Percentiles rank a stretch among this genome's conserved stretches.
Evolutionary conservation across 139 green algal genomes (phyloP).

Genomic region (Auxenochlorella pyrenoidosa): DNA sequence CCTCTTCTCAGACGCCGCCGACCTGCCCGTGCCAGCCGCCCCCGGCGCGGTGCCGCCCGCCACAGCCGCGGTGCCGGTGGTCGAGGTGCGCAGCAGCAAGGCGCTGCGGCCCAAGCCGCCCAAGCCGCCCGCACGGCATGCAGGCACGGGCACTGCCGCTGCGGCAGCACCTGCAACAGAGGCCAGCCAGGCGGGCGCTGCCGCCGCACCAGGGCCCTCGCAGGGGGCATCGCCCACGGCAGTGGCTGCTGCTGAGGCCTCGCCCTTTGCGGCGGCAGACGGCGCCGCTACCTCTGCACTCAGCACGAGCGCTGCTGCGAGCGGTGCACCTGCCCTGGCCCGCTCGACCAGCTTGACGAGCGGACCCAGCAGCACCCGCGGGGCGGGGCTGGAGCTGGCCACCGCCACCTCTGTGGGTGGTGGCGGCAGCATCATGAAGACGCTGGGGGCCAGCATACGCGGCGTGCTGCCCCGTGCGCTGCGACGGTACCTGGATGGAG

Average conservation of each 20-base stretch:
- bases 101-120: constrained; percentile 1
- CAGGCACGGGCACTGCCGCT: not conserved
- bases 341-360: not conserved
- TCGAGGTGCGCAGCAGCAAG: constrained; percentile 13
- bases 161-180: not conserved
- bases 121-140: not conserved
- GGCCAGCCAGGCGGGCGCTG: not conserved
- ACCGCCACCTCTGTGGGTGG: constrained; percentile 13
- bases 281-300: too few species aligned
- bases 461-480: constrained; percentile 45
- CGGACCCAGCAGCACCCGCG: not conserved
- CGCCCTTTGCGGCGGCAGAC: constrained; percentile 9
- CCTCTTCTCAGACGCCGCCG: constrained; percentile 52
- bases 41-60: not conserved
- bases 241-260: constrained; percentile 7
- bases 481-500: constrained; percentile 39
- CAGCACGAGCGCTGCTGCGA: too few species aligned
- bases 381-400: not conserved
- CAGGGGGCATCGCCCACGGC: not conserved
- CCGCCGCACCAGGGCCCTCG: not conserved
- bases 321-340: not conserved
- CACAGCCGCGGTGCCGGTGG: not conserved
- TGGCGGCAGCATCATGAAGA: constrained; percentile 40
- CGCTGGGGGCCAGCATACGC: constrained; percentile 31
- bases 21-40: not conserved